Percentiles rank a stretch among this genome's conserved stretches.
Conservation (phyloP, 352 stramenopile genomes). For the Globisporangium middletonii region DNA sequence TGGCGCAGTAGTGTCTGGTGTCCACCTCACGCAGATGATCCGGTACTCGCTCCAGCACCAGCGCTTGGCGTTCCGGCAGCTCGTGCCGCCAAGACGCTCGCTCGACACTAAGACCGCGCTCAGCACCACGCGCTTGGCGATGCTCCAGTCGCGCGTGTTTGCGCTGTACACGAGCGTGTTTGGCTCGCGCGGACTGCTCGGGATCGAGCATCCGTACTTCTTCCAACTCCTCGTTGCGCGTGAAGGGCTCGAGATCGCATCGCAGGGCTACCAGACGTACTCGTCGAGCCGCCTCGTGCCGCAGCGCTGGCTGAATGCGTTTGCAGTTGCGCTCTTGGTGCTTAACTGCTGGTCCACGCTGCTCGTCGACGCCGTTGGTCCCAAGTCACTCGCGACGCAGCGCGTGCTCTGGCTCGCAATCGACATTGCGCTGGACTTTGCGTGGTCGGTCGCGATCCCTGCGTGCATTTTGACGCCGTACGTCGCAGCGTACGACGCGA, state of each 20-base stretch:
- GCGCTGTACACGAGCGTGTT: background rate
- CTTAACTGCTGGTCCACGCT: constrained; percentile 17
- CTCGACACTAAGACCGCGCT: background rate
- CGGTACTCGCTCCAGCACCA: background rate
- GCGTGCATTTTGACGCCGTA: constrained; percentile 22
- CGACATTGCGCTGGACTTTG: constrained; percentile 22
- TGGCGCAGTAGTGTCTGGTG: background rate
- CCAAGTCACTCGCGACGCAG: constrained; percentile 13
- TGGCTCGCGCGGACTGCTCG: constrained; percentile 4
- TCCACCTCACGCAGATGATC: constrained; percentile 3
- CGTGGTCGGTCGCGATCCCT: constrained; percentile 22
- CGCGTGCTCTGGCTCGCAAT: constrained; percentile 19
- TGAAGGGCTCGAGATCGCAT: constrained; percentile 21
- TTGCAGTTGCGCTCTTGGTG: constrained; percentile 17
- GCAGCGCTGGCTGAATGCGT: constrained; percentile 26
- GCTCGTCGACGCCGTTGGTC: constrained; percentile 13
- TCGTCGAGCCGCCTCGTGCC: constrained; percentile 19
- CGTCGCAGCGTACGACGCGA: constrained; percentile 4
- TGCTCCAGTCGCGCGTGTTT: background rate
- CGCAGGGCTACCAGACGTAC: constrained; percentile 25
- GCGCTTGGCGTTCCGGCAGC: constrained; percentile 2
- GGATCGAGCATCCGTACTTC: constrained; percentile 12
- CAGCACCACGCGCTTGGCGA: background rate
- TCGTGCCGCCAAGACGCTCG: background rate
- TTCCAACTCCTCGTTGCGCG: constrained; percentile 14